Percentiles rank a stretch among this genome's conserved stretches.
These are phyloP conservation scores for Straminergon stramineum DNA, from an alignment of 225 moss, liverwort and hornwort species.

Conservation along the genomic window DNA sequence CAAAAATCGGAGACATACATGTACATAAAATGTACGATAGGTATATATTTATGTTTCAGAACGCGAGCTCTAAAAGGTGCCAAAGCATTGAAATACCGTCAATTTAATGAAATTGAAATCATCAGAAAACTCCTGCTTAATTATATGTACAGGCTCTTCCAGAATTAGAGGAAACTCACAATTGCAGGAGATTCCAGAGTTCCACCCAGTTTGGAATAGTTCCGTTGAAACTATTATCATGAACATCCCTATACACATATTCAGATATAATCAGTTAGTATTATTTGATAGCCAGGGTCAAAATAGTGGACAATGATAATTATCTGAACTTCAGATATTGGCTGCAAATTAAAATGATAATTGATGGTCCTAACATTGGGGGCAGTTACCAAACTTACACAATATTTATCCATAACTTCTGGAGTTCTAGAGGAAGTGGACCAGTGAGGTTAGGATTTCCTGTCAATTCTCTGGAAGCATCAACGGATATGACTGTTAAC, in stretches of 20 bases:
- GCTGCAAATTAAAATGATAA: not conserved
- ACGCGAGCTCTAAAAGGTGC: not conserved
- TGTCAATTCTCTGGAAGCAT: not conserved
- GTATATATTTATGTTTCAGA: not conserved
- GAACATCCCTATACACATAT: not conserved
- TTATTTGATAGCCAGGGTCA: not conserved
- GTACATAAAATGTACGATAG: not conserved
- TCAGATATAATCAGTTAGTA: not conserved
- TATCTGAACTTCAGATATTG: not conserved
- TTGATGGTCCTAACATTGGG: not conserved
- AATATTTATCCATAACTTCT: not conserved
- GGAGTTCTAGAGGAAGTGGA: not conserved
- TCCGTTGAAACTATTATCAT: conserved; percentile 8
- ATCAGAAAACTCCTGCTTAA: not conserved
- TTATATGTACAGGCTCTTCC: not conserved
- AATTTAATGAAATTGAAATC: not conserved
- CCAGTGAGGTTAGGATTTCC: conserved; percentile 2
- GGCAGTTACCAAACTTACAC: not conserved
- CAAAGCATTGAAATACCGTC: not conserved
- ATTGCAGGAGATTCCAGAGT: not conserved
- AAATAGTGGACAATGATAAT: not conserved
- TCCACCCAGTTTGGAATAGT: too few species aligned
- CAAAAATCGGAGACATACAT: too few species aligned
- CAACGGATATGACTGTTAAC: not conserved
- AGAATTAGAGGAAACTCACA: not conserved